Percentiles rank a stretch among this genome's conserved stretches.
Conservation (phyloP, 371 early-diverging fungal species). For the Capniomyces stellatus region DNA sequence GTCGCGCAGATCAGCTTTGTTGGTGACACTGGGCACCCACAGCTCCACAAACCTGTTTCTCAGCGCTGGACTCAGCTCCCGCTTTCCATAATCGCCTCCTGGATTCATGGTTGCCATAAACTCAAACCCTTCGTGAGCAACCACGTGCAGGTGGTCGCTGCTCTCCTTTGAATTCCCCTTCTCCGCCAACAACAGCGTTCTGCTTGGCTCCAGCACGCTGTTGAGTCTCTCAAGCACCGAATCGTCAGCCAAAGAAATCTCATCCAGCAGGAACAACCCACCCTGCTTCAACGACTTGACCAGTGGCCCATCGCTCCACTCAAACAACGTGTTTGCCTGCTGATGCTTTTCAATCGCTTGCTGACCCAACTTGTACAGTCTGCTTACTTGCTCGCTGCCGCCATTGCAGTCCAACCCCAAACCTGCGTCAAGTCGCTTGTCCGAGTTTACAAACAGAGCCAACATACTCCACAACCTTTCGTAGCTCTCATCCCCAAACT, state of each 20-base stretch:
- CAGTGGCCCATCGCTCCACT: constrained; percentile 93
- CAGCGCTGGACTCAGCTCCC: constrained; percentile 97
- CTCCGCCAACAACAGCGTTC: constrained; percentile 86
- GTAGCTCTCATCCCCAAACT: background rate
- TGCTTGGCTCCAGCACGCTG: constrained; percentile 86
- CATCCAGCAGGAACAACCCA: constrained; percentile 93
- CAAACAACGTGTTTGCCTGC: constrained; percentile 42
- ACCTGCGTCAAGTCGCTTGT: background rate
- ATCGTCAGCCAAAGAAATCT: constrained; percentile 98
- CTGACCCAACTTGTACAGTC: background rate
- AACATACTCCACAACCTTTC: background rate
- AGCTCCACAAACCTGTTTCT: constrained; percentile 99
- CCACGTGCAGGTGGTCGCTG: constrained; percentile 6
- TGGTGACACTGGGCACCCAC: constrained; percentile 82
- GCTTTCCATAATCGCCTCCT: constrained; percentile 98
- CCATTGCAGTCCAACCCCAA: too few relatives aligned
- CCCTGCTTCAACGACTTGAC: constrained; percentile 89
- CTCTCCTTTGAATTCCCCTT: constrained; percentile 30
- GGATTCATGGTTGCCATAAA: constrained; percentile 99
- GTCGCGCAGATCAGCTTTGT: constrained; percentile 49
- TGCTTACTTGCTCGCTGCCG: constrained; percentile 7
- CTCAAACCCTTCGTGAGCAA: constrained; percentile 46
- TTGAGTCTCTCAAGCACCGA: constrained; percentile 98
- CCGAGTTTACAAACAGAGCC: background rate
- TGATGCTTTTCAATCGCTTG: background rate